Conservation (phyloP, 345 rosid species). For the Corchorus olitorius region DNA sequence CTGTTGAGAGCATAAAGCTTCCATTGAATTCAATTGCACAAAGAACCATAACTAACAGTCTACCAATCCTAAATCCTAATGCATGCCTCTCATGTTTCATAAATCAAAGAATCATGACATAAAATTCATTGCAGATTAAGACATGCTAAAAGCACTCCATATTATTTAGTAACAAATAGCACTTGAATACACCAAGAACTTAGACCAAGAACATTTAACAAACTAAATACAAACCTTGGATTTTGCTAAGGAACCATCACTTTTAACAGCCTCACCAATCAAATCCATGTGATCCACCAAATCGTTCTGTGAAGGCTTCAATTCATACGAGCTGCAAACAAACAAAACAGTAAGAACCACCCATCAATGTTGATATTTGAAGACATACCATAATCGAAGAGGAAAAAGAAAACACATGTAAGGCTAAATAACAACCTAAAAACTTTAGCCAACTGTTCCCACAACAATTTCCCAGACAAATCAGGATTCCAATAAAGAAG, state of each 20-base stretch:
- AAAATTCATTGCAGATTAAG: conserved; percentile 13
- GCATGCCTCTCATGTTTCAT: background rate
- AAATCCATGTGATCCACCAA: conserved; percentile 65
- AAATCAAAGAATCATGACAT: background rate
- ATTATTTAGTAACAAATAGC: background rate
- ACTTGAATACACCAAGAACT: conserved; percentile 8
- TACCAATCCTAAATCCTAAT: background rate
- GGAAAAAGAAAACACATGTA: conserved; percentile 8
- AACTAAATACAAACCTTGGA: conserved; percentile 55
- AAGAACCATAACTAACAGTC: conserved; percentile 18
- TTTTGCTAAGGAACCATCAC: conserved; percentile 52
- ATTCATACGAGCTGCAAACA: conserved; percentile 60
- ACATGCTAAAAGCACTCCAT: background rate
- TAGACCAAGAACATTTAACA: background rate
- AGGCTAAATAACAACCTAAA: conserved; percentile 48
- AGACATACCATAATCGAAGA: conserved; percentile 1
- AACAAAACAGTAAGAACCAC: background rate
- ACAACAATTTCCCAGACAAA: conserved; percentile 53
- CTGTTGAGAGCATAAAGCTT: conserved; percentile 44
- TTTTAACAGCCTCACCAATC: conserved; percentile 61
- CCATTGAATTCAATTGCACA: background rate
- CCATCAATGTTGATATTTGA: background rate
- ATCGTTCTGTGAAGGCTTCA: conserved; percentile 75
- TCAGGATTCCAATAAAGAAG: conserved; percentile 56
- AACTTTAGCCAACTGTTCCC: conserved; percentile 57